phyloP scores from a whole-genome alignment of 129 eudicot genomes.

The Saposhnikovia divaricata region DNA sequence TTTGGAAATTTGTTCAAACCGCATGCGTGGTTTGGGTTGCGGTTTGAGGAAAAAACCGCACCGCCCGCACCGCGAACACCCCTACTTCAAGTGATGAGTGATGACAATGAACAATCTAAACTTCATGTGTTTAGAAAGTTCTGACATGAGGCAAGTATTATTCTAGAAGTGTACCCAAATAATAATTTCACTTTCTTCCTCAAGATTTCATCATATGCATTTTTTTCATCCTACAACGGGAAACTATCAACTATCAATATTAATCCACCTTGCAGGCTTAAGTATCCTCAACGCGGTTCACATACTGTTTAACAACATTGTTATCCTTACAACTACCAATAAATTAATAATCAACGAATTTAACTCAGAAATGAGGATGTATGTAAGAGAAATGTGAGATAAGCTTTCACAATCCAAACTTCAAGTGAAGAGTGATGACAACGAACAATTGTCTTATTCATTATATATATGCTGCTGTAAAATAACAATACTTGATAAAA shows the following conservation, averaged over 20 bases:
- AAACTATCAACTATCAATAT: neutral
- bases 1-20: no score
- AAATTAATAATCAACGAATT: no score
- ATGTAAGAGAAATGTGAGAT: neutral
- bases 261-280: neutral
- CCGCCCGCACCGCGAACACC: no score
- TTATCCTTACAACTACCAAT: no score
- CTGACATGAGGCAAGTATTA: neutral
- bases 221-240: neutral
- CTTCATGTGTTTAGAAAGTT: no score
- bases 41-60: no score
- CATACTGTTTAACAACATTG: no score
- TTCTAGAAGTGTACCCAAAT: no score
- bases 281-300: neutral
- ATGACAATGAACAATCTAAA: no score
- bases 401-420: neutral
- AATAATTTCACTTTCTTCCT: neutral
- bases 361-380: neutral
- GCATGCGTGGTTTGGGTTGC: no score
- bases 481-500: neutral
- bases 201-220: neutral
- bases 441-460: neutral
- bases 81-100: no score
- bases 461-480: neutral
- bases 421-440: neutral